Evolutionary conservation across 192 early-diverging fungal genomes (phyloP), one percentile per base, ranked within the genome.

Genomic region (Coemansia asiatica): DNA sequence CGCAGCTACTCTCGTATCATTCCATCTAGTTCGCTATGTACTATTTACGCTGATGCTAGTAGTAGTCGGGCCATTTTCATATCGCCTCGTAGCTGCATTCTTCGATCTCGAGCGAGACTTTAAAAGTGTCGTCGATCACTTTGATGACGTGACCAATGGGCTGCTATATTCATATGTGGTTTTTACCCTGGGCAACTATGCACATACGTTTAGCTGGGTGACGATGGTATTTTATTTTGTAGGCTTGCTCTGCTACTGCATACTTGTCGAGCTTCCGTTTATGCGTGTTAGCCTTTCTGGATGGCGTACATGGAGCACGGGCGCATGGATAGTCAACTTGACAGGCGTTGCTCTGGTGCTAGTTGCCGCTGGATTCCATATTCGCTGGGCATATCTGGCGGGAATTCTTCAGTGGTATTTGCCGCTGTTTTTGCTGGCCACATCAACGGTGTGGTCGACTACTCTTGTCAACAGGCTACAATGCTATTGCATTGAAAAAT

Each of bases 131-230:
- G 82, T 83, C 22, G 82, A 88, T 31, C 87, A 90, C 60, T 90
- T 85, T 65, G 86, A 87, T 61, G 89, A 92, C 66, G 21, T 87
- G 2, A 72, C 89, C 12, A 65, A 76, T 18, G 84, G 82, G 0
- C 69, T 89, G 12, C 71, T 85, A 2, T 92, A 90, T 72, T 72
- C 85, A 9, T 80, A 85, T 35, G 74, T 92, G 21, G 69, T 92
- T 5, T 92, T 92, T 68, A 86, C 89, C 31, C 84, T 92, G 80
- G 90, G 90, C 46, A 89, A 88, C 72, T 92, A 92, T 67, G 74
- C 89, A 18, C 75, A 82, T 47, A 87, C 88, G 18, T 82, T 90
- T 47, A 75, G 78, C 74, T 87, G 87, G 74, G 74, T 73, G 18
- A 71, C 68, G 0, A 51, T 67, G 28, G 63, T 76, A 44, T 71